Evolutionary conservation across 164 flowering plant genomes (phyloP).

Genomic region (Vitis amurensis): DNA sequence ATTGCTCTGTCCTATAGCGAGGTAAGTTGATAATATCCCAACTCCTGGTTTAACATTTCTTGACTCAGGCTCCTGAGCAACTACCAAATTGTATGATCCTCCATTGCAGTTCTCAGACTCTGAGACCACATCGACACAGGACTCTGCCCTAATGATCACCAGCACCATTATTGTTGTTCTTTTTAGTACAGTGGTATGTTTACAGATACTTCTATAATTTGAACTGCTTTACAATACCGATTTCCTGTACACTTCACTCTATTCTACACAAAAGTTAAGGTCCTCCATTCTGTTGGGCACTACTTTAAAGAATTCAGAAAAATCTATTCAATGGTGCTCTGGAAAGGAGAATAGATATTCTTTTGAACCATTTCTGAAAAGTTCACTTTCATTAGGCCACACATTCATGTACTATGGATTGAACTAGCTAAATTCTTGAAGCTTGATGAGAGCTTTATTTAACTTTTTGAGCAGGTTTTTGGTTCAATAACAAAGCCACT

Average conservation of each 20-base stretch:
- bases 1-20: constrained; percentile 65
- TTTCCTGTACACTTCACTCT: background rate
- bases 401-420: background rate
- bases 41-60: background rate
- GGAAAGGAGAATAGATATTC: too few relatives aligned
- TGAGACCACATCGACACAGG: constrained; percentile 17
- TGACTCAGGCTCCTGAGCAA: background rate
- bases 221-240: background rate
- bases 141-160: constrained; percentile 55
- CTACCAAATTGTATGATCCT: background rate
- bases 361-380: too few relatives aligned
- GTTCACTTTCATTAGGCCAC: background rate
- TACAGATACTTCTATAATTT: background rate
- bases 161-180: constrained; percentile 66
- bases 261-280: background rate
- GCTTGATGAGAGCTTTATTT: background rate
- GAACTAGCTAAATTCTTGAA: background rate
- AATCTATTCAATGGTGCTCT: background rate
- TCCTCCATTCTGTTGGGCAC: background rate
- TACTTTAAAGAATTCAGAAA: background rate
- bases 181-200: constrained; percentile 71
- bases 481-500: constrained; percentile 74
- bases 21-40: constrained; percentile 27
- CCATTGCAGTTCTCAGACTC: constrained; percentile 48
- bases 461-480: constrained; percentile 45